These are phyloP conservation scores for Tetrapisispora nanseiensis DNA, from an alignment of 805 yeast species.

Conservation along the genomic window DNA sequence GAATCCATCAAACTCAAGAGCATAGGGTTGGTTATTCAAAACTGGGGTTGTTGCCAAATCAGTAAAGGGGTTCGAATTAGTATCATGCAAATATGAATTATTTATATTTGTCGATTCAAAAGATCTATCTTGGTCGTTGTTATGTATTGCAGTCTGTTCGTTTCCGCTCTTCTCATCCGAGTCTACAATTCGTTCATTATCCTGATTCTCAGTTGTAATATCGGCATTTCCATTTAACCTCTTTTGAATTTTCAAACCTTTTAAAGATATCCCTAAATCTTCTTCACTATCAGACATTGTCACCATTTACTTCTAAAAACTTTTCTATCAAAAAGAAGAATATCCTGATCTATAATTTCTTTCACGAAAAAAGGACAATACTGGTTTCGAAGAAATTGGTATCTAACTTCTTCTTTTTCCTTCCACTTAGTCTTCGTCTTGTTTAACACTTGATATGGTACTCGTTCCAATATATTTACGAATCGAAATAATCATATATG, in stretches of 20 bases:
- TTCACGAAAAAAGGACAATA: no score
- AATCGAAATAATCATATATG: no score
- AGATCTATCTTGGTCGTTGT: not conserved
- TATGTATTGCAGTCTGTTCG: not conserved
- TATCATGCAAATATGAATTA: no score
- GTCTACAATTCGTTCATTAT: not conserved
- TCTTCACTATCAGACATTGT: slow-evolving; percentile 17
- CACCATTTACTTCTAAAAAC: not conserved
- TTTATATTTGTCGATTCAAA: not conserved
- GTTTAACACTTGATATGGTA: no score
- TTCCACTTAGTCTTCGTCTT: no score
- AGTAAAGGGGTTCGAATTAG: not conserved
- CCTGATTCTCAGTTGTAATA: no score
- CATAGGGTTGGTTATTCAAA: not conserved
- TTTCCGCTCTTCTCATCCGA: not conserved
- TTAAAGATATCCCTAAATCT: slow-evolving; percentile 21
- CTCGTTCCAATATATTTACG: no score
- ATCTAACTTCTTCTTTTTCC: no score
- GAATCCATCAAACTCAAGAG: not conserved
- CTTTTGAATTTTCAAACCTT: slow-evolving; percentile 16
- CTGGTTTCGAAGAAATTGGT: no score
- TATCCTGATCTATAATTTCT: no score
- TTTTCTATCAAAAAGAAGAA: no score
- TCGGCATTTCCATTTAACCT: not conserved
- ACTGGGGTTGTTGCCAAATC: not conserved